Percentiles rank a stretch among this genome's conserved stretches.
These are phyloP conservation scores for Hortaea werneckii DNA, from an alignment of 2,329 filamentous ascomycete genomes.

Conservation along the genomic window DNA sequence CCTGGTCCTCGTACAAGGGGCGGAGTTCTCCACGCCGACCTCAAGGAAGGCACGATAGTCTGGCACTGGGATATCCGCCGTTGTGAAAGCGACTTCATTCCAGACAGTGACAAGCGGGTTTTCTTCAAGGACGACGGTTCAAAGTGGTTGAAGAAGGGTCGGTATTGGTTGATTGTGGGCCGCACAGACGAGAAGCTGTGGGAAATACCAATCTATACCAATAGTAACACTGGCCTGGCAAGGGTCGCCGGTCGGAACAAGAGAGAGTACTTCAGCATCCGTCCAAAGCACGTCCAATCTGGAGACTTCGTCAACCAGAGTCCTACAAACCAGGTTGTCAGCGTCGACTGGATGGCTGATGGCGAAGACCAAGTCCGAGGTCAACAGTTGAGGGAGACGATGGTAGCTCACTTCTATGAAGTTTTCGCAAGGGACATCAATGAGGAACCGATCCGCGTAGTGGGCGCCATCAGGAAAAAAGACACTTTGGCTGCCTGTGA, in stretches of 20 bases:
- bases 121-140: not conserved
- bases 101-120: not conserved
- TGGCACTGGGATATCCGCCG: not conserved
- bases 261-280: not conserved
- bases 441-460: not conserved
- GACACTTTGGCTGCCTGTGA: not conserved
- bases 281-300: not conserved
- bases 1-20: not conserved
- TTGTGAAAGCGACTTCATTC: not conserved
- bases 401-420: slow-evolving; percentile 1
- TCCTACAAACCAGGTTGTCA: not conserved
- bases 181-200: not conserved
- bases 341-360: not conserved
- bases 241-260: not conserved
- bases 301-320: not conserved
- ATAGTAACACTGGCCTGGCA: slow-evolving; percentile 2
- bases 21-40: not conserved
- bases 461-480: not conserved
- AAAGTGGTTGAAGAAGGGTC: not conserved
- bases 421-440: not conserved
- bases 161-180: not conserved
- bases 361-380: not conserved
- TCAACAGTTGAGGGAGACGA: not conserved
- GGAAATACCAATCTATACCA: slow-evolving; percentile 2
- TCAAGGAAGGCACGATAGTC: not conserved